Base-by-base conservation (phyloP, 371 early-diverging fungal genomes). In the Mortierella sp. region DNA sequence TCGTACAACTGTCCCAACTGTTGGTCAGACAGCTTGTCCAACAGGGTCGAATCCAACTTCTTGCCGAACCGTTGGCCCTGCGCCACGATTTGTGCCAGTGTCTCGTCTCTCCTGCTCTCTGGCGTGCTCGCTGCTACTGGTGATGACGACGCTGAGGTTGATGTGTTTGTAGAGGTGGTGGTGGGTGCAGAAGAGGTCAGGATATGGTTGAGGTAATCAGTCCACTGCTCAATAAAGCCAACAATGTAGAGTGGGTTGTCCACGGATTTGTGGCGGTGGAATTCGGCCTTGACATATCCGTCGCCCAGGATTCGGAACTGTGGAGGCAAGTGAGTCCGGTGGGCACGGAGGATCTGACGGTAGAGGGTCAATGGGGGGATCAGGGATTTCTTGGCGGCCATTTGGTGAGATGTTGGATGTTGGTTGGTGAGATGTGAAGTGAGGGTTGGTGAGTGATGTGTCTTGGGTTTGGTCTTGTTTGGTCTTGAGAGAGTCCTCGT, bases 1-100 rank as follows among this genome's bases (percentile, higher is more conserved):
- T 92, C 94, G 86, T 90, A 92, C 32, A 95, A 80, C 72, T 94
- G 94, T 1, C 94, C 94, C 18, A 95, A 65, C 75, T 94, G 94
- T 79, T 95, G 92, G 70, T 93, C 93, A 41, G 88, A 91, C 90
- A 95, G 89, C 78, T 90, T 93, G 7, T 95, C 93, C 54, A 94
- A 72, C 43, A 90, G 72, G 4, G 87, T 78, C 16, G 77, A 18
- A 44, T 91, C 90, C 29, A 95, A 41, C 72, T 89, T 92, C 83
- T 89, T 92, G 29, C 95, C 94, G 72, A 83, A 88, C 75, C 43
- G 83, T 76, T 51, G 87, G 24, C 82, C 82, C 24, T 82, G 71
- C 6, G 78, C 80, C 32, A 75, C 74, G 29, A 86, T 72, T 70
- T 49, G 77, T 49, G 81, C 60, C 41, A 89, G 54, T 10, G 82